These are phyloP conservation scores for Starmerella apis DNA, from an alignment of 805 yeast genomes.

Conservation along the genomic window DNA sequence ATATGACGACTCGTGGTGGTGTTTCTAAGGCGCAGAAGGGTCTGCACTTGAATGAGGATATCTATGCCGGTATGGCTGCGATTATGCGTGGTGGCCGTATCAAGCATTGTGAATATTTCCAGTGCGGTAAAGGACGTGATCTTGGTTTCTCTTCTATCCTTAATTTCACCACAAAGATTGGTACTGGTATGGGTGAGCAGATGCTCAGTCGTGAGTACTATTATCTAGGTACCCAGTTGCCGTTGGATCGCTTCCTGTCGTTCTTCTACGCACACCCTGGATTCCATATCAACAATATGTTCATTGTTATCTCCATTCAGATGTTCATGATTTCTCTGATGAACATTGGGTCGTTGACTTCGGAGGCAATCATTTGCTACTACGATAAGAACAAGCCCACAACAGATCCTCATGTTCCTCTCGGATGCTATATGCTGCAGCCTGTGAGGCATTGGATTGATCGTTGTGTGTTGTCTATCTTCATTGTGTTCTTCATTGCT, in stretches of 20 bases:
- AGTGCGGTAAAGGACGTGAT: conserved; percentile 96
- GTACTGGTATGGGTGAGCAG: conserved; percentile 98
- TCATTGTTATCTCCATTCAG: conserved; percentile 79
- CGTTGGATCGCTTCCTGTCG: conserved; percentile 79
- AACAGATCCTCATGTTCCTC: conserved; percentile 62
- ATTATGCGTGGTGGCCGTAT: conserved; percentile 82
- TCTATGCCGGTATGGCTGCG: conserved; percentile 91
- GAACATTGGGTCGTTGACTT: conserved; percentile 66
- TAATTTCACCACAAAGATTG: conserved; percentile 90
- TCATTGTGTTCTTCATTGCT: conserved; percentile 86
- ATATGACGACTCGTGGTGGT: conserved; percentile 94
- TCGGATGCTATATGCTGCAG: conserved; percentile 74
- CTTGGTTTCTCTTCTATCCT: conserved; percentile 85
- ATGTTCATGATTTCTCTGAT: conserved; percentile 70
- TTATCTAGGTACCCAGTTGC: conserved; percentile 79
- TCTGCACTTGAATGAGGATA: conserved; percentile 85
- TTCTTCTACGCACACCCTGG: conserved; percentile 97
- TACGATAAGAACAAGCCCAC: conserved; percentile 58
- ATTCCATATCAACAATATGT: conserved; percentile 82
- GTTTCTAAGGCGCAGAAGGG: conserved; percentile 92
- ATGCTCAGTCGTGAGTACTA: conserved; percentile 83
- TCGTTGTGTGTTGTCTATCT: conserved; percentile 76
- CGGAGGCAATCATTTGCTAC: conserved; percentile 59
- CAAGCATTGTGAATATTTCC: conserved; percentile 90
- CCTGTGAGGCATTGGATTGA: conserved; percentile 90